These are phyloP conservation scores for Termitomyces sp. DNA, from an alignment of 768 basidiomycete species.

Conservation along the genomic window DNA sequence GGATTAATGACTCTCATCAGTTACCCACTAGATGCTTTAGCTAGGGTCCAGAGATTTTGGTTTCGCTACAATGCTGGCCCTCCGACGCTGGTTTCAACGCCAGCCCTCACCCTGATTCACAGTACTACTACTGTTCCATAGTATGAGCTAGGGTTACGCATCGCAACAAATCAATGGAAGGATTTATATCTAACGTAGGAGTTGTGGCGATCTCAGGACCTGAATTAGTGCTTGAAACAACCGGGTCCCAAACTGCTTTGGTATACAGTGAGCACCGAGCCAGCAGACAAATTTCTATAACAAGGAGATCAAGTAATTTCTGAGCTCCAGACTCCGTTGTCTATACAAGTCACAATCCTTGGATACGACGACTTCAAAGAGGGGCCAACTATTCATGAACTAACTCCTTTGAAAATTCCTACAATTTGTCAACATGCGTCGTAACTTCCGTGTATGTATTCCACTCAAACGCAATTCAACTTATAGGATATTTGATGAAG, in stretches of 20 bases:
- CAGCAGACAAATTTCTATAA: neutral
- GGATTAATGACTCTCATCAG: constrained; percentile 18
- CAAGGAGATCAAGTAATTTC: no score
- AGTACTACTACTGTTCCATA: neutral
- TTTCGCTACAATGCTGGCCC: neutral
- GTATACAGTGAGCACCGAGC: no score
- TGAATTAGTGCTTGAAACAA: neutral
- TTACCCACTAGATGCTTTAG: constrained; percentile 6
- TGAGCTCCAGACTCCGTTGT: no score
- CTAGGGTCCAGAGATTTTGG: constrained; percentile 2
- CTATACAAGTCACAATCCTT: no score
- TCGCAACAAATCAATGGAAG: neutral
- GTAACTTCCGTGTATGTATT: no score
- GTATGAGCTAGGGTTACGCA: constrained; percentile 5
- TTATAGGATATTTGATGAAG: no score
- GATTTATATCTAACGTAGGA: neutral
- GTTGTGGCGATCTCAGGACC: no score
- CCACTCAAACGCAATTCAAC: no score
- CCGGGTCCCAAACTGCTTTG: neutral
- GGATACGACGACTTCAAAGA: no score
- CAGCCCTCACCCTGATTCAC: constrained; percentile 8
- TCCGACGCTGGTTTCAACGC: constrained; percentile 21
- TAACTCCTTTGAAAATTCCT: no score
- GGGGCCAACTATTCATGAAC: no score
- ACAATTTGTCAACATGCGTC: no score